Percentiles rank a stretch among this genome's conserved stretches.
These are phyloP conservation scores for Mycosphaerella arachidis DNA, from an alignment of 2,329 filamentous ascomycete species.

Conservation along the genomic window DNA sequence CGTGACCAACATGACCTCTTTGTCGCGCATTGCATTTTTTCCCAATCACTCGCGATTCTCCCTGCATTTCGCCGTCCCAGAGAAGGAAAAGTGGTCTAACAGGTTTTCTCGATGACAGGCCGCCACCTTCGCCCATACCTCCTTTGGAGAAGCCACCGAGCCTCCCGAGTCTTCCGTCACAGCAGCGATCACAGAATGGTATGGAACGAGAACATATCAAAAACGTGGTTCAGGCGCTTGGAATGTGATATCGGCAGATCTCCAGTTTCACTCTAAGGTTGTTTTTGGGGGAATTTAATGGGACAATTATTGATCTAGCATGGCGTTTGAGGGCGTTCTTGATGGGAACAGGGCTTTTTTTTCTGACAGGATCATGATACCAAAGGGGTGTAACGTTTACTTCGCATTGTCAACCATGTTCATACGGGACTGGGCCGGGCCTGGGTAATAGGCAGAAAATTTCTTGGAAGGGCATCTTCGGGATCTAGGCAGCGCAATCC, in stretches of 20 bases:
- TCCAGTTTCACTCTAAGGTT: not conserved
- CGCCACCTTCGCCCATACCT: not conserved
- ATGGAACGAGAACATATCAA: conserved; percentile 12
- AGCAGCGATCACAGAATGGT: conserved; percentile 9
- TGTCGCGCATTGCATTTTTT: not conserved
- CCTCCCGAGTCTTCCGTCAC: not conserved
- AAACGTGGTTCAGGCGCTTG: conserved; percentile 12
- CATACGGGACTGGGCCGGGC: not conserved
- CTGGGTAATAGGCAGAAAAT: not conserved
- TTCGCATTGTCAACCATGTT: not conserved
- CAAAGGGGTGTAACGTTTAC: not conserved
- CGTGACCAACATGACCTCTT: not conserved
- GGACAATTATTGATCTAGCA: not conserved
- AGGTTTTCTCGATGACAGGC: not conserved
- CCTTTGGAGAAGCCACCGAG: not conserved
- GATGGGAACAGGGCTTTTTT: not conserved
- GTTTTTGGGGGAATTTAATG: not conserved
- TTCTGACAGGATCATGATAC: conserved; percentile 1
- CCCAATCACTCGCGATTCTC: not conserved
- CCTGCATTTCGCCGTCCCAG: not conserved
- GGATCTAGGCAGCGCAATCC: not conserved
- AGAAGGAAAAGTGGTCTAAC: not conserved
- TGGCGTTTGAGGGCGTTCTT: not conserved
- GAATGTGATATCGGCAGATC: conserved; percentile 4
- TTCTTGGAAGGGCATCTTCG: not conserved